Evolutionary conservation across 495 filamentous ascomycete genomes (phyloP).

Genomic region (Daldinia bambusicola): DNA sequence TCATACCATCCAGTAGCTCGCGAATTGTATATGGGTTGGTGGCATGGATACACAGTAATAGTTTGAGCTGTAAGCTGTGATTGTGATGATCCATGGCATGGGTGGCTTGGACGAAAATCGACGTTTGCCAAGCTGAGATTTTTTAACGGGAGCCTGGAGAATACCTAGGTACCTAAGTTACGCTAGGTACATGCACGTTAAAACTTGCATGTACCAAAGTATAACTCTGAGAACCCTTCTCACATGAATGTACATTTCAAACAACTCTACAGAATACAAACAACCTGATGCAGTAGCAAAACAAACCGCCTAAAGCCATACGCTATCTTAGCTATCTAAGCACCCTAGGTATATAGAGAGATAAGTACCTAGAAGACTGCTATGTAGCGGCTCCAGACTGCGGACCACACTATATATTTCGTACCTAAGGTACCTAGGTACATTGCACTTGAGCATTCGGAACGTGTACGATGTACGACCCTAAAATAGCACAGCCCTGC

Average conservation of each 20-base stretch:
- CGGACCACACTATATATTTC: not conserved
- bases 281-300: not conserved
- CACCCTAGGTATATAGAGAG: not conserved
- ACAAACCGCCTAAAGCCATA: not conserved
- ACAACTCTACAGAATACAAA: not conserved
- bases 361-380: not conserved
- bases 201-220: not conserved
- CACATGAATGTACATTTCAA: not conserved
- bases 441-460: not conserved
- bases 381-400: not conserved
- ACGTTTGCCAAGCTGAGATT: conserved; percentile 30
- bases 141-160: not conserved
- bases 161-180: not conserved
- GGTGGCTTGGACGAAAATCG: conserved; percentile 38
- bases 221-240: not conserved
- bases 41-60: not conserved
- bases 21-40: not conserved
- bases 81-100: conserved; percentile 19
- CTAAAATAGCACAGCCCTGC: conserved; percentile 29
- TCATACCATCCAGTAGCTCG: conserved; percentile 9
- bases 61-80: not conserved
- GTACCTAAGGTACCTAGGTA: not conserved
- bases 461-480: not conserved
- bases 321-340: no score
- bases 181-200: no score